A percentile compares a stretch with the other conserved stretches of the same genome.
These are phyloP conservation scores for Bruguiera hainesii DNA, from an alignment of 441 rosid species.

Conservation along the genomic window DNA sequence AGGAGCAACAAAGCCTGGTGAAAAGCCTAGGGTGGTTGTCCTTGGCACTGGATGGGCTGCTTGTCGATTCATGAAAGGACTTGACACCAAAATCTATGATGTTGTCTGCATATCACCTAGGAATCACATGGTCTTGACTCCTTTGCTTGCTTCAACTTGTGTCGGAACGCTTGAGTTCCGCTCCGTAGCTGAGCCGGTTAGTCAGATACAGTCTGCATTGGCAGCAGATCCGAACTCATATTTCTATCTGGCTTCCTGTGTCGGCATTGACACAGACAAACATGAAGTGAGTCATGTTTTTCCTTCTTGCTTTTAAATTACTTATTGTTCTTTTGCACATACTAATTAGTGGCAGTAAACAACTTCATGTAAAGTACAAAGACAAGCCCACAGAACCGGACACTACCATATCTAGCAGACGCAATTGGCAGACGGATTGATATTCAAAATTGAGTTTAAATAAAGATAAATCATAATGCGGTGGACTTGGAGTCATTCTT, in stretches of 20 bases:
- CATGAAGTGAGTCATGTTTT: slow-evolving; percentile 56
- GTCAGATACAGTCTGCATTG: slow-evolving; percentile 74
- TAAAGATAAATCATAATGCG: too few species aligned
- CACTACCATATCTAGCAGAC: not conserved
- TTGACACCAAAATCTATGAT: slow-evolving; percentile 52
- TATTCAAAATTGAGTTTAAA: too few species aligned
- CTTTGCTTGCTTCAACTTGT: slow-evolving; percentile 78
- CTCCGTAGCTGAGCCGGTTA: slow-evolving; percentile 87
- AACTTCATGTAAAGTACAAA: not conserved
- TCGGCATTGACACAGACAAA: slow-evolving; percentile 51
- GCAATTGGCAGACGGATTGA: not conserved
- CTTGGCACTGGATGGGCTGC: slow-evolving; percentile 89
- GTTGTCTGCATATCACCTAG: slow-evolving; percentile 72
- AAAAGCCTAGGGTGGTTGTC: slow-evolving; percentile 70
- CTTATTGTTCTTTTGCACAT: not conserved
- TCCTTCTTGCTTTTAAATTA: not conserved
- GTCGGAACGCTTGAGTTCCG: slow-evolving; percentile 89
- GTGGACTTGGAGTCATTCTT: not conserved
- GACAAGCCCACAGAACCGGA: not conserved
- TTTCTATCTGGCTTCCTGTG: slow-evolving; percentile 81
- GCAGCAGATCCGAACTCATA: slow-evolving; percentile 68
- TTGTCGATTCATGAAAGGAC: slow-evolving; percentile 65
- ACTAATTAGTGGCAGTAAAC: not conserved
- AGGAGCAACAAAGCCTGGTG: slow-evolving; percentile 59
- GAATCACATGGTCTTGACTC: slow-evolving; percentile 85